A percentile compares a stretch with the other conserved stretches of the same genome.
Evolutionary conservation across 2,329 filamentous ascomycete species (phyloP).

Genomic region (Grosmannia clavigera): DNA sequence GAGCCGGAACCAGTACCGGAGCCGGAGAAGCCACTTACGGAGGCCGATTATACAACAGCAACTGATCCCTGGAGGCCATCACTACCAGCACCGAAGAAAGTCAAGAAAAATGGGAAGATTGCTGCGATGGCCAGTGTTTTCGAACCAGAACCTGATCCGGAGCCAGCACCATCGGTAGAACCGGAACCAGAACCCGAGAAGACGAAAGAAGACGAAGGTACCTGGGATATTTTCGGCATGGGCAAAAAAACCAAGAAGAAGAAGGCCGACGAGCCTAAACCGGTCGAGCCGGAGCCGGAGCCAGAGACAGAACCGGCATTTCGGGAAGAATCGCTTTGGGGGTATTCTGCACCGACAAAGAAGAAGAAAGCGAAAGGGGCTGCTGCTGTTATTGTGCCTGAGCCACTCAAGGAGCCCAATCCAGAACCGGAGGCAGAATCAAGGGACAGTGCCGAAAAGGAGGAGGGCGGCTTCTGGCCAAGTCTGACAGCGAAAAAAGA

Average conservation of each 20-base stretch:
- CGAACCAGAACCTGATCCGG: conserved; percentile 6
- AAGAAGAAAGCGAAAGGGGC: conserved; percentile 17
- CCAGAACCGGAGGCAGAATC: conserved; percentile 9
- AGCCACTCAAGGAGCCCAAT: conserved; percentile 4
- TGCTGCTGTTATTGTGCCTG: conserved; percentile 4
- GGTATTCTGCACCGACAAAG: conserved; percentile 7
- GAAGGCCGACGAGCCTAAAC: neutral
- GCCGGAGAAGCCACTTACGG: neutral
- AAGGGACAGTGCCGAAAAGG: conserved; percentile 4
- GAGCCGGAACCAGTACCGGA: neutral
- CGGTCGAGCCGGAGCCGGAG: conserved; percentile 6
- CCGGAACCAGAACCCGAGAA: conserved; percentile 1
- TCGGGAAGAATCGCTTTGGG: conserved; percentile 3
- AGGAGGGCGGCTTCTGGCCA: conserved; percentile 1
- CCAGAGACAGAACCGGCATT: conserved; percentile 5
- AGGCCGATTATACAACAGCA: conserved; percentile 12
- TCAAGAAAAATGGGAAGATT: conserved; percentile 28
- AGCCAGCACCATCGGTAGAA: conserved; percentile 1
- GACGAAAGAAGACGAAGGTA: conserved; percentile 14
- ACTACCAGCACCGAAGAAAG: conserved; percentile 24
- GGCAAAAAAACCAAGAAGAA: conserved; percentile 31
- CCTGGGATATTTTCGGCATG: conserved; percentile 29
- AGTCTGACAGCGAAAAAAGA: conserved; percentile 27
- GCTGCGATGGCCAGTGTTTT: conserved; percentile 11
- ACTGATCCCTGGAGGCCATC: conserved; percentile 16